Evolutionary conservation across 2,329 filamentous ascomycete genomes (phyloP).

Genomic region (Bipolaris cookei): DNA sequence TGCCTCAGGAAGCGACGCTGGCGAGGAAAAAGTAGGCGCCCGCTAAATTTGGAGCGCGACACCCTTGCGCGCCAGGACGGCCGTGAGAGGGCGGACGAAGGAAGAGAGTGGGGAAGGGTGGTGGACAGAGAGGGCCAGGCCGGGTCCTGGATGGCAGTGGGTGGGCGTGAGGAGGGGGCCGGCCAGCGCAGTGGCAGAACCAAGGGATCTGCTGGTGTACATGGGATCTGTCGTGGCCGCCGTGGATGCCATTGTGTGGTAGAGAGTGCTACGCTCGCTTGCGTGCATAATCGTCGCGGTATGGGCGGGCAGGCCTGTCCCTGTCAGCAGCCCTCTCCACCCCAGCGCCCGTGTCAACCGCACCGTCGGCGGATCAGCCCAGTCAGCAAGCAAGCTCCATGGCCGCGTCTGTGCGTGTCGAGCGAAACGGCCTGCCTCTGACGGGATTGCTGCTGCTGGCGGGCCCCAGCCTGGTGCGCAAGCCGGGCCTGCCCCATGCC

Average conservation of each 20-base stretch:
- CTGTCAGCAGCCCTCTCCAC: conserved; percentile 24
- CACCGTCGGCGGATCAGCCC: conserved; percentile 41
- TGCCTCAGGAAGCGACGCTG: conserved; percentile 36
- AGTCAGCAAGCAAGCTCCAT: conserved; percentile 44
- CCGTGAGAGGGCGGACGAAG: conserved; percentile 6
- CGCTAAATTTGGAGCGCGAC: conserved; percentile 39
- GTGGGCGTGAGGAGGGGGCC: background rate
- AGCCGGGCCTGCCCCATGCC: conserved; percentile 30
- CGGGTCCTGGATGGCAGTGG: background rate
- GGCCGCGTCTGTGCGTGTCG: conserved; percentile 36
- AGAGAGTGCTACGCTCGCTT: conserved; percentile 42
- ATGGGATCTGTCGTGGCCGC: conserved; percentile 23
- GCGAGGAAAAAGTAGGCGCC: conserved; percentile 45
- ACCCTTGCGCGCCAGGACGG: conserved; percentile 22
- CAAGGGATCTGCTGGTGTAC: conserved; percentile 27
- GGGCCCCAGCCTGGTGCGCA: too few relatives aligned
- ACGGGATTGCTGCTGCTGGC: conserved; percentile 23
- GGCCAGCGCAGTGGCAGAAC: conserved; percentile 17
- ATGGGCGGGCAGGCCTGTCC: conserved; percentile 23
- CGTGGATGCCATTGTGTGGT: conserved; percentile 11
- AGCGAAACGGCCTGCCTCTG: conserved; percentile 32
- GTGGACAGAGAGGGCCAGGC: background rate
- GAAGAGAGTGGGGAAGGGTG: conserved; percentile 12
- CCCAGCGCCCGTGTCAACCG: conserved; percentile 33
- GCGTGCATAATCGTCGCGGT: conserved; percentile 36